Conservation (phyloP, 2,329 filamentous ascomycete genomes). For the Penicillium sp. region DNA sequence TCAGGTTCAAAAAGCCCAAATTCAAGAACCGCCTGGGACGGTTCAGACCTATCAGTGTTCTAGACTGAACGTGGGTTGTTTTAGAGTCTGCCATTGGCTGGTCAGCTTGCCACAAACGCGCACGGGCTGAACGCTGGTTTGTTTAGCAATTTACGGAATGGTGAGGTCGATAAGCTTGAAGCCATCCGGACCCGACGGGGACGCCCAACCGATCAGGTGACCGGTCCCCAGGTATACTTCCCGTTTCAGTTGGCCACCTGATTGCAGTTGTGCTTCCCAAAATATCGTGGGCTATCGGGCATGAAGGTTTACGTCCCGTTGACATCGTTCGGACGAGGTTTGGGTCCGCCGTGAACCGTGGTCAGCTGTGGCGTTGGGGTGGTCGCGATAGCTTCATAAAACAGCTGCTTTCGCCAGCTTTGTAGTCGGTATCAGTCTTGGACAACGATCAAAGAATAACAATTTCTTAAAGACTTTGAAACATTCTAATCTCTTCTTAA, state of each 20-base stretch:
- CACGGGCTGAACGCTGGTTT: not conserved
- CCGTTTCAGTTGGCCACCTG: constrained; percentile 28
- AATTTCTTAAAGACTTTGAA: not conserved
- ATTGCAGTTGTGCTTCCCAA: constrained; percentile 20
- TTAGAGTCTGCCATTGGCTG: not conserved
- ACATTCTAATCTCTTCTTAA: not conserved
- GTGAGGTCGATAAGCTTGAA: constrained; percentile 24
- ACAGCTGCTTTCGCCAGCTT: constrained; percentile 19
- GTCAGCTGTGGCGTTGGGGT: constrained; percentile 13
- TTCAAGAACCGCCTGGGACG: not conserved
- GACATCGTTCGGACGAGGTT: constrained; percentile 15
- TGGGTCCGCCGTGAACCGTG: constrained; percentile 18
- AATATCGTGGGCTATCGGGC: constrained; percentile 22
- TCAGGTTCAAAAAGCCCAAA: not conserved
- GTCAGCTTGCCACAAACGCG: not conserved
- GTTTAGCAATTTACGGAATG: constrained; percentile 3
- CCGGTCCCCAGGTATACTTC: constrained; percentile 30
- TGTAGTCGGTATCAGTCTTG: constrained; percentile 22
- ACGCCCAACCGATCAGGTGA: constrained; percentile 33
- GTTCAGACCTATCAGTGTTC: constrained; percentile 2
- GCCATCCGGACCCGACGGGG: constrained; percentile 27
- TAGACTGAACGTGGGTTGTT: not conserved
- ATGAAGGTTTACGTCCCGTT: constrained; percentile 18
- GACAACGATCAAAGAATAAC: constrained; percentile 9
- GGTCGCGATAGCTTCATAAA: constrained; percentile 31